Evolutionary conservation across 768 basidiomycete species (phyloP), one percentile per base, ranked within the genome.

Genomic region (Hericium coralloides): DNA sequence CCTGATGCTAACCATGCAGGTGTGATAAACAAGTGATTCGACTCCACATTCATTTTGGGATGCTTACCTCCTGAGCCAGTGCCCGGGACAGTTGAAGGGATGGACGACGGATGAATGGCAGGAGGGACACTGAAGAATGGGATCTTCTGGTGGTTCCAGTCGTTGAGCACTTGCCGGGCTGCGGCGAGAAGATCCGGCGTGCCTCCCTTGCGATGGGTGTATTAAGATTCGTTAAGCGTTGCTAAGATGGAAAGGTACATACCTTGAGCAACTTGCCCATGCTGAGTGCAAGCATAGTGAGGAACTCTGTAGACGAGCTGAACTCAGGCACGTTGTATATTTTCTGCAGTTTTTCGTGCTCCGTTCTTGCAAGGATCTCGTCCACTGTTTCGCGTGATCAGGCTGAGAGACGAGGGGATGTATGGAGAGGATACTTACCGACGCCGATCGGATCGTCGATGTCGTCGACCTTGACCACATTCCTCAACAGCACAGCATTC

Each of bases 131-230:
- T 90, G 72, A 79, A 90, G 72, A 91, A 98, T 0, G 91, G 88
- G 12, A 98, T 95, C 66, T 92, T 95, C 68, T 97, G 93, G 57
- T 91, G 83, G 65, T 98, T 98, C 95, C 95, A 99, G 67, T 99
- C 94, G 51, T 76, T 81, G 1, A 98, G 70, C 22, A 98, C 79
- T 14, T 87, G 83, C 36, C 91, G 84, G 0, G 95, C 92, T 0
- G 92, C 81, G 6, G 87, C 76, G 45, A 86, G 81, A 36, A 95
- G 69, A 69, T 98, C 93, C 1, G 95, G 95, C 0, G 92, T 12
- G 22, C 48, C 37, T 0, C 38, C 57, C 47, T 56, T 48, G 12
- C 20, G 25, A 36, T 18, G 1, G 22, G 38, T 22, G 23, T 41
- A 18, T 50, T 14, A 2, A 36, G 23, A 8, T 15, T 18, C 49